A percentile compares a stretch with the other conserved stretches of the same genome.
Evolutionary conservation across 352 stramenopile species (phyloP).

Genomic region (Elongisporangium prolatum): DNA sequence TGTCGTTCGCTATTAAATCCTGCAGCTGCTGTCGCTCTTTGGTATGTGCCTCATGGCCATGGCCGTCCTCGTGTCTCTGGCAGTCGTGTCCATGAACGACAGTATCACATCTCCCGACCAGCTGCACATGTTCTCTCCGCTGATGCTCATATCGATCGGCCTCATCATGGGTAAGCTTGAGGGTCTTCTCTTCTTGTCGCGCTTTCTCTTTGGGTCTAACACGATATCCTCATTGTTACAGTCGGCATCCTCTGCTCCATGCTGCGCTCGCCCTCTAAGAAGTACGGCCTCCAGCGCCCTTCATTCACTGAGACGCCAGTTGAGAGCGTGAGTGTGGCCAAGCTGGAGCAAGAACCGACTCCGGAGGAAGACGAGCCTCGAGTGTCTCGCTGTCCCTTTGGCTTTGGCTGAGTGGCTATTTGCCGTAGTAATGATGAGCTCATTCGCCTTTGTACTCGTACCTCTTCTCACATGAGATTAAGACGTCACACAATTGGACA

Average conservation of each 20-base stretch:
- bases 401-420: constrained; percentile 25
- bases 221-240: constrained; percentile 1
- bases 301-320: not conserved
- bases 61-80: constrained; percentile 43
- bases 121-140: constrained; percentile 59
- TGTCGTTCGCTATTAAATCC: constrained; percentile 1
- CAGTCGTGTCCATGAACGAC: constrained; percentile 39
- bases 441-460: not conserved
- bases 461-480: not conserved
- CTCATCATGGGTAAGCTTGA: constrained; percentile 37
- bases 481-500: not conserved
- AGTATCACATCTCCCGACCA: constrained; percentile 41
- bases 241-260: constrained; percentile 41
- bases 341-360: not conserved
- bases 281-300: constrained; percentile 19
- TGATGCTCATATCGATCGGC: constrained; percentile 54
- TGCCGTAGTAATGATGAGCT: constrained; percentile 3
- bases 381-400: constrained; percentile 55
- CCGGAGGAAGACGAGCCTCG: constrained; percentile 25
- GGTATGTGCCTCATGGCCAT: constrained; percentile 55
- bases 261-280: constrained; percentile 13
- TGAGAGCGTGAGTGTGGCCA: constrained; percentile 17
- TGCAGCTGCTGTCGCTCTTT: constrained; percentile 32
- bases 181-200: not conserved
- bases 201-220: constrained; percentile 1